Base-by-base conservation (phyloP, 2,329 filamentous ascomycete genomes). In the Cordyceps cateniannulata region DNA sequence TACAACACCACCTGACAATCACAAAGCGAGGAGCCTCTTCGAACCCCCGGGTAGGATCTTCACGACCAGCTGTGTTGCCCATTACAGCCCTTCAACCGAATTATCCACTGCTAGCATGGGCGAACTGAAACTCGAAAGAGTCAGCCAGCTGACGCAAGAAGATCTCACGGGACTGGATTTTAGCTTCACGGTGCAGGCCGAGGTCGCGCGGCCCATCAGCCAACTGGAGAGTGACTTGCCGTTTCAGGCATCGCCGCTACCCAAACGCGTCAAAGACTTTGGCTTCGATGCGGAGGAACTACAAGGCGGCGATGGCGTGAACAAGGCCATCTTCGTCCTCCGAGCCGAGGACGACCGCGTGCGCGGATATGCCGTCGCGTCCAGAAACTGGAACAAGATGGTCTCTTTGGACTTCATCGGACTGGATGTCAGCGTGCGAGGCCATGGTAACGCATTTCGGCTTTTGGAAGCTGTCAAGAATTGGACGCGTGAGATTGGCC, bases 371-470 rank as follows among this genome's bases (percentile, higher is more conserved):
- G 25, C 61, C 2, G 47, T 63, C 35, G 65, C 65, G 8, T 51
- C 59, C 5, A 63, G 50, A 6, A 52, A 38, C 40, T 66, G 65
- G 65, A 66, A 65, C 25, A 64, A 60, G 32, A 63, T 66, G 65
- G 65, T 62, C 4, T 40, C 40, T 16, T 47, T 66, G 22, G 55
- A 63, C 3, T 64, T 57, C 12, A 62, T 66, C n/a, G 62, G 53
- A 9, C 32, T 65, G 3, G 63, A 66, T 44, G 61, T 49, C 32
- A 62, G 50, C 27, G 47, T 63, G 29, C 61, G 63, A 16, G 62
- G 64, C 14, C 6, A 42, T 1, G 63, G 64, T 14, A 62, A 66
- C 3, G 64, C 58, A 2, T 51, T 44, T 24, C 51, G 47, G 27
- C 35, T 66, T 3, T 14, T 65, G 3, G 61, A 63, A 6, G 51